These are phyloP conservation scores for Miscanthus sacchariflorus DNA, from an alignment of 202 grass and related monocot genomes.

Conservation along the genomic window DNA sequence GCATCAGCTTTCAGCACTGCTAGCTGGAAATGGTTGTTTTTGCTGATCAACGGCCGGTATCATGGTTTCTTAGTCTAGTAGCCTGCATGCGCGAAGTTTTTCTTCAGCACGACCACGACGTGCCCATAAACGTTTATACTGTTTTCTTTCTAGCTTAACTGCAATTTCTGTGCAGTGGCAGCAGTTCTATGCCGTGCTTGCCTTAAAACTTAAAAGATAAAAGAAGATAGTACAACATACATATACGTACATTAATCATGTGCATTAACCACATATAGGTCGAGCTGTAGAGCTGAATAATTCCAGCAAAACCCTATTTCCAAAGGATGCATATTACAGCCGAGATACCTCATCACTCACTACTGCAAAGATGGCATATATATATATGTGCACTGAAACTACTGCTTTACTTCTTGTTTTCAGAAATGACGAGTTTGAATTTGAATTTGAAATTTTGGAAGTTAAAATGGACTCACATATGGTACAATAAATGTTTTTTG, in stretches of 20 bases:
- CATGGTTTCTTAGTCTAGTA: background rate
- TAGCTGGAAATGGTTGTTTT: background rate
- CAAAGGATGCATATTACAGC: background rate
- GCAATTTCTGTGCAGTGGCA: background rate
- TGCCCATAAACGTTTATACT: background rate
- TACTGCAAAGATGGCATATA: background rate
- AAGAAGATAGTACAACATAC: background rate
- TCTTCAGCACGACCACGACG: background rate
- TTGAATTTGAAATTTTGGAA: background rate
- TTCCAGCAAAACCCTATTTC: slow-evolving; percentile 9
- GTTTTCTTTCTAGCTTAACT: background rate
- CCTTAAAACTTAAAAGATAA: slow-evolving; percentile 17
- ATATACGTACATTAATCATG: background rate
- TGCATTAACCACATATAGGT: background rate
- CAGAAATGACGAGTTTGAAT: background rate
- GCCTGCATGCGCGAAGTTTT: background rate
- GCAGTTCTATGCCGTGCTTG: background rate
- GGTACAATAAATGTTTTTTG: background rate
- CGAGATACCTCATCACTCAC: background rate
- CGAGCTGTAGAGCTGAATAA: slow-evolving; percentile 14
- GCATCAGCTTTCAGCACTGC: background rate
- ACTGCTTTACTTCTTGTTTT: background rate
- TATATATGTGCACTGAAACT: background rate
- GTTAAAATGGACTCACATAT: background rate
- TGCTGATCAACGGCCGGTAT: background rate